Conservation (phyloP, 257 asterid species). For the Scutellaria galericulata region DNA sequence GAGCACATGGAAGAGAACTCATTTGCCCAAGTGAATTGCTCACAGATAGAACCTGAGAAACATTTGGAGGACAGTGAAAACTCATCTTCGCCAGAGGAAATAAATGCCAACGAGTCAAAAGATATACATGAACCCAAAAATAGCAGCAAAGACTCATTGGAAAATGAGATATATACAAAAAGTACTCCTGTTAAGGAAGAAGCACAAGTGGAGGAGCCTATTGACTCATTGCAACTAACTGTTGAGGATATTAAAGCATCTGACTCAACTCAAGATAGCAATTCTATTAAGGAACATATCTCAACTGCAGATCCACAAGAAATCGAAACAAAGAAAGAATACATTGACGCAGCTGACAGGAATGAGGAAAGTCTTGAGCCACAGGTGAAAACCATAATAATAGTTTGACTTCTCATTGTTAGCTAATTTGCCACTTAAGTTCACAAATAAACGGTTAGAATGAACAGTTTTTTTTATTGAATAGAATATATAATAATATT, state of each 20-base stretch:
- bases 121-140: constrained; percentile 1
- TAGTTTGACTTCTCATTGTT: not conserved
- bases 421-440: constrained; percentile 4
- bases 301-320: constrained; percentile 28
- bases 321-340: constrained; percentile 25
- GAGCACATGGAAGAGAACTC: constrained; percentile 29
- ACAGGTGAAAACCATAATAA: constrained; percentile 16
- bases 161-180: constrained; percentile 26
- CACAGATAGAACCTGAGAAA: constrained; percentile 26
- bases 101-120: constrained; percentile 9
- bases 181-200: constrained; percentile 29
- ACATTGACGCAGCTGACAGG: constrained; percentile 26
- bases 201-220: constrained; percentile 33
- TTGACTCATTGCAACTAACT: constrained; percentile 26
- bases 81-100: constrained; percentile 28
- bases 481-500: too few relatives aligned
- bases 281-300: constrained; percentile 30
- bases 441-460: not conserved
- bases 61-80: constrained; percentile 28
- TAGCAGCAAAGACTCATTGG: constrained; percentile 23
- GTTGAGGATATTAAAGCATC: constrained; percentile 32
- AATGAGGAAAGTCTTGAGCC: constrained; percentile 31
- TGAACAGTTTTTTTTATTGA: too few relatives aligned
- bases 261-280: constrained; percentile 26
- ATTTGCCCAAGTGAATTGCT: constrained; percentile 20